Evolutionary conservation across 148 eudicot species (phyloP).

Genomic region (Euryodendron excelsum): DNA sequence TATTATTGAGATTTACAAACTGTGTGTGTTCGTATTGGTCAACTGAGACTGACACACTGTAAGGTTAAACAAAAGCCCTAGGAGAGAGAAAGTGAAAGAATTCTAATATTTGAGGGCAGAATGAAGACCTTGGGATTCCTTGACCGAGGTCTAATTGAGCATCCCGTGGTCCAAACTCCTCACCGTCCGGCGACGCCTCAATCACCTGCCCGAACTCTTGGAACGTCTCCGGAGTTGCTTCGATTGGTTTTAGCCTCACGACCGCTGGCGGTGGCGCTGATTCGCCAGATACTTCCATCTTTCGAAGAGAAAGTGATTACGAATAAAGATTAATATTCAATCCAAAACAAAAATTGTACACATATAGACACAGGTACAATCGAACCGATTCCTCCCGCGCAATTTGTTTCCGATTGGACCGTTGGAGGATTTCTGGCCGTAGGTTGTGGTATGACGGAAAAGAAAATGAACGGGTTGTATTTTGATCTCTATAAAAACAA

Average conservation of each 20-base stretch:
- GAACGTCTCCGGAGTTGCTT: conserved; percentile 74
- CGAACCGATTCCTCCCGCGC: conserved; percentile 13
- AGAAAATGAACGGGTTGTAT: not conserved
- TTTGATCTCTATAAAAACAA: too few relatives aligned
- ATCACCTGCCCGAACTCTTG: conserved; percentile 74
- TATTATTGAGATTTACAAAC: too few relatives aligned
- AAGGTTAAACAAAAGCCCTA: not conserved
- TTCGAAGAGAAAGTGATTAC: too few relatives aligned
- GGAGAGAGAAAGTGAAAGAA: not conserved
- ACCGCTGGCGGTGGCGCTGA: conserved; percentile 6
- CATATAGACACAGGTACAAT: too few relatives aligned
- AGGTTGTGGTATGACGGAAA: not conserved
- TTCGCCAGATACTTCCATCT: conserved; percentile 8
- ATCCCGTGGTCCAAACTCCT: conserved; percentile 65
- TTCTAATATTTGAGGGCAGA: too few relatives aligned
- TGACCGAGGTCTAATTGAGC: conserved; percentile 76
- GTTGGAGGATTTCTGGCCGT: not conserved
- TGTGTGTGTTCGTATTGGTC: too few relatives aligned
- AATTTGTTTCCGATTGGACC: not conserved
- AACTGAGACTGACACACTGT: too few relatives aligned
- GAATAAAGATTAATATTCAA: not conserved
- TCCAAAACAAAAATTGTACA: too few relatives aligned
- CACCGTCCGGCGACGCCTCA: conserved; percentile 51
- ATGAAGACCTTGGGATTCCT: conserved; percentile 69
- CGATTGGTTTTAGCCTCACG: conserved; percentile 52